Evolutionary conservation across 2,329 filamentous ascomycete species (phyloP), one percentile per base, ranked within the genome.

Genomic region (Elsinoe australis): DNA sequence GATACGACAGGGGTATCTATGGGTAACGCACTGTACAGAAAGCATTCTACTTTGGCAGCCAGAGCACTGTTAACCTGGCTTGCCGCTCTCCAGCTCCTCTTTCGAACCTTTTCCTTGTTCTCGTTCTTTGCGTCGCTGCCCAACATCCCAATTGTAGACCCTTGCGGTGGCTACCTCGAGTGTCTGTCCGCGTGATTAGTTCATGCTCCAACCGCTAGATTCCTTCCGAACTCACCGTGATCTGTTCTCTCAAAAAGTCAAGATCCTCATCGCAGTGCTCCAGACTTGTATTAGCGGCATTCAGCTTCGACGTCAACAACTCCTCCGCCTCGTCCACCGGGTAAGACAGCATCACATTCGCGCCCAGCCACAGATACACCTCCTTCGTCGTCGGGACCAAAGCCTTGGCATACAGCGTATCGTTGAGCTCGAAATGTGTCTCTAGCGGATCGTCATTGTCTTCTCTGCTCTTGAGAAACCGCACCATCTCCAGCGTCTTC

Each of bases 81-180:
- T 26, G 21, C 14, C 38, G 9, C 15, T n/a, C 22, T 39, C 14
- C 8, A 32, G 3, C 7, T 12, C n/a, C n/a, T n/a, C 17, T 29
- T 21, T 38, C 15, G 19, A 15, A n/a, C 47, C 39, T 18, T 35
- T 35, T 17, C 51, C 56, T 17, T 83, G 81, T 3, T 69, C 73
- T 66, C 88, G 92, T 52, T 95, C 88, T 72, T 95, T 95, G 58
- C 92, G 76, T 69, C 94, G 87, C 72, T 95, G 86, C 34, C 90
- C 87, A 3, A 98, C 88, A 61, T 98, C 92, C 90, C 92, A 96
- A 67, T 98, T 98, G 68, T 98, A 96, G n/a, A 98, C 89, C 55
- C 92, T 78, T 17, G 92, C 92, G 32, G 90, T 88, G 3, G 92
- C 92, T 26, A 98, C 92, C 67, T 98, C 92, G 73, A 98, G 83